phyloP scores from a whole-genome alignment of 2,329 filamentous ascomycete genomes.

The Alternaria sp. region DNA sequence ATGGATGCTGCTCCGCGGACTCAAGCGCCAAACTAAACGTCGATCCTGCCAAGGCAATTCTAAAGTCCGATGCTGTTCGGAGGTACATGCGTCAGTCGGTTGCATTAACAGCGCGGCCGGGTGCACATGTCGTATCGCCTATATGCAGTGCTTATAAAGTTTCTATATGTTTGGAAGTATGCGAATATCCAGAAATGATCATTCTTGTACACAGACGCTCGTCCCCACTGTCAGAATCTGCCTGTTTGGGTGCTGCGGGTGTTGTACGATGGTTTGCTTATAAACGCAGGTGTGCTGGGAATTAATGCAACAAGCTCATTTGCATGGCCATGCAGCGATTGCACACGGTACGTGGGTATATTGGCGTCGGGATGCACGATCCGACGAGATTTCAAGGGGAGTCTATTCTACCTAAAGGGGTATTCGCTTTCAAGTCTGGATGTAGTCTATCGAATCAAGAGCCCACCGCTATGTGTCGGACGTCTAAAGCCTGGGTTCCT shows the following conservation, averaged over 20 bases:
- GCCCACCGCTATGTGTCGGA: neutral
- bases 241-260: neutral
- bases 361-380: neutral
- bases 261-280: neutral
- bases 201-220: neutral
- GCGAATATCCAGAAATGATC: neutral
- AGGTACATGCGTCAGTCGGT: neutral
- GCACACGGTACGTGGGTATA: neutral
- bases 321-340: neutral
- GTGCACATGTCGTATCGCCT: constrained; percentile 1
- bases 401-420: constrained; percentile 10
- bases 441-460: neutral
- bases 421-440: constrained; percentile 2
- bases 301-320: neutral
- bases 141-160: constrained; percentile 6
- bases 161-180: neutral
- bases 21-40: neutral
- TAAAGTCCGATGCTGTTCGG: neutral
- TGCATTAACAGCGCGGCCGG: constrained; percentile 7
- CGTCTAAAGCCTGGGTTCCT: neutral
- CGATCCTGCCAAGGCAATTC: constrained; percentile 8
- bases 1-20: neutral
- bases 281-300: neutral
- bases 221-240: neutral
- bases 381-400: neutral